These are phyloP conservation scores for Aspergillus persii DNA, from an alignment of 2,329 filamentous ascomycete genomes.

Conservation along the genomic window DNA sequence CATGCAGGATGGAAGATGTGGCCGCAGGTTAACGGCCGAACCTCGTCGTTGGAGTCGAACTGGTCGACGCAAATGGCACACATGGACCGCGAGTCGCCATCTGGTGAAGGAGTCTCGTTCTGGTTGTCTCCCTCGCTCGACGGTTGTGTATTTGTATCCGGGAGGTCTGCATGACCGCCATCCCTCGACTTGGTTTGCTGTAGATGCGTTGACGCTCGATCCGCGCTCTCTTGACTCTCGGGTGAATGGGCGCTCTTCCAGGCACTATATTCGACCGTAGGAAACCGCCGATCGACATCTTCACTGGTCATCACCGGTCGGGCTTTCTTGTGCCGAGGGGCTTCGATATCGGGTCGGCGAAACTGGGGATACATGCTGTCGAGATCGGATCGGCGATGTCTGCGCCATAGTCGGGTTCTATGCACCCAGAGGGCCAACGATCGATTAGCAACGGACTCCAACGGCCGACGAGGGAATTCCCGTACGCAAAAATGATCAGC, in stretches of 20 bases:
- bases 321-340: not conserved
- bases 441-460: no score
- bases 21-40: constrained; percentile 89
- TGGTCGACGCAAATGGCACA: constrained; percentile 96
- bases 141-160: not conserved
- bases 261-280: not conserved
- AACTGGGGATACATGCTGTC: not conserved
- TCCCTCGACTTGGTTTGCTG: not conserved
- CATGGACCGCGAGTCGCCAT: constrained; percentile 5
- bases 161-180: not conserved
- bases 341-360: not conserved
- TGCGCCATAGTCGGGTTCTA: not conserved
- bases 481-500: not conserved
- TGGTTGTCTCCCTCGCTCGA: not conserved
- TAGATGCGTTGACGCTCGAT: not conserved
- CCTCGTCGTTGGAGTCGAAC: constrained; percentile 88
- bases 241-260: not conserved
- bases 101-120: not conserved
- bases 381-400: not conserved
- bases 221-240: not conserved
- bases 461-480: no score
- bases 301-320: not conserved
- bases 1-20: constrained; percentile 96
- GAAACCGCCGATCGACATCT: not conserved
- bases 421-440: no score